Percentiles rank a stretch among this genome's conserved stretches.
phyloP scores from a whole-genome alignment of 257 asterid genomes.

The Ophiorrhiza pumila region DNA sequence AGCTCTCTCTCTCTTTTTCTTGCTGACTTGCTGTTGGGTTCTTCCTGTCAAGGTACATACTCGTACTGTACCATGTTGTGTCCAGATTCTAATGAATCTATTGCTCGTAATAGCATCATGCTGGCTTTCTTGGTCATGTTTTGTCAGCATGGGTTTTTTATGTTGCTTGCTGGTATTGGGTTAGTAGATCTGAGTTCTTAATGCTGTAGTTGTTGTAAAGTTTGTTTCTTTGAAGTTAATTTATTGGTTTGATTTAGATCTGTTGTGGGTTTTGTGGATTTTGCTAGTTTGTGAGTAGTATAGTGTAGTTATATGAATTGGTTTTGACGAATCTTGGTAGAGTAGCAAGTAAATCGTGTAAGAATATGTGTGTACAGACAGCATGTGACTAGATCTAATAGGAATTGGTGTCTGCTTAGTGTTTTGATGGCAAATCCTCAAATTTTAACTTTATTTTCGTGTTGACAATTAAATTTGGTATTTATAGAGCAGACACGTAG shows the following conservation, averaged over 20 bases:
- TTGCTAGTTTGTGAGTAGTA: neutral
- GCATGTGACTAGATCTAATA: neutral
- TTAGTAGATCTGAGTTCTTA: neutral
- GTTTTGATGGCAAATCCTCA: neutral
- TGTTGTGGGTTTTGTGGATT: neutral
- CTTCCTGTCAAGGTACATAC: constrained; percentile 19
- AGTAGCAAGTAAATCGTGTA: neutral
- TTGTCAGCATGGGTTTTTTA: neutral
- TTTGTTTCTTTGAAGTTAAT: neutral
- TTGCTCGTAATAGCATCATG: neutral
- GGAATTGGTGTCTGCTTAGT: neutral
- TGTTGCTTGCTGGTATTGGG: neutral
- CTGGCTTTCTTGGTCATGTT: neutral
- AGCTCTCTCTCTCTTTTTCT: neutral
- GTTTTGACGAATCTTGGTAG: neutral
- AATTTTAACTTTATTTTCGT: neutral
- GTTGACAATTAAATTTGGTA: neutral
- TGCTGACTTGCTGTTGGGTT: constrained; percentile 10
- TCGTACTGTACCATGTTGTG: neutral
- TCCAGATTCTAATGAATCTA: constrained; percentile 4
- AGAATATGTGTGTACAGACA: neutral
- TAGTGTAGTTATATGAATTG: neutral
- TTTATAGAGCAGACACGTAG: neutral
- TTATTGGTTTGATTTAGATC: constrained; percentile 4
- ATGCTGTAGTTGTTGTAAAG: neutral